Evolutionary conservation across 331 rosid species (phyloP), one percentile per base, ranked within the genome.

Genomic region (Pyrus hybrid): DNA sequence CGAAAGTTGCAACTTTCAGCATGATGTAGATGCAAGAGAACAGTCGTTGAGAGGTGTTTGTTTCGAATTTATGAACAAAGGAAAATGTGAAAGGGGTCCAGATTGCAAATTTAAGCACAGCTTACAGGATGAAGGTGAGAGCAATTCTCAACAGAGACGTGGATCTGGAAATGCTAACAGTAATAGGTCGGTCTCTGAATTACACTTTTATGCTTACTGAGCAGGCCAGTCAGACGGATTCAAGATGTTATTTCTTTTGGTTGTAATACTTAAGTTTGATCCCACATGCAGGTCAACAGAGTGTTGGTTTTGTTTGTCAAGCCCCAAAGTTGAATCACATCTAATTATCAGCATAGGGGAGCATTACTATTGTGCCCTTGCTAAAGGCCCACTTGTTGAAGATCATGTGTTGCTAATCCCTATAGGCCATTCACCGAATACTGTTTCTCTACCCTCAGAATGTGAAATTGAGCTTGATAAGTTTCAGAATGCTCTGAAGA

Each of bases 301-400:
- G 70, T 95, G 97, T 80, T 95, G 97, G 99, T 95, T 95, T 83
- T 95, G 99, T 90, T 81, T 95, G 79, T 95, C 99, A 69, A 95
- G 97, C 79, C 88, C 97, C 75, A 89, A 79, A 71, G 80, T 95
- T 78, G 97, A 94, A 81, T 90, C 90, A 1, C 97, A 95, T 80
- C 87, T 95, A 75, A 84, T 95, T 75, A 77, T 89, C 85, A 95
- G 96, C 71, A 77, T 95, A 43, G 96, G 96, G 70, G 97, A 87
- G 84, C 84, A 77, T 83, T 87, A 82, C 88, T 95, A 95, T 85
- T 87, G 95, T 80, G 99, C 99, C 58, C 81, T 92, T 82, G 88
- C 99, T 68, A 92, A 95, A 88, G 99, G 99, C 37, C 97, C 96
- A n/a, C 97, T 92, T 43, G 89, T 95, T 70, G 85, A 93, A 73